phyloP scores from a whole-genome alignment of 805 yeast genomes.

The Wickerhamiella domercqiae region DNA sequence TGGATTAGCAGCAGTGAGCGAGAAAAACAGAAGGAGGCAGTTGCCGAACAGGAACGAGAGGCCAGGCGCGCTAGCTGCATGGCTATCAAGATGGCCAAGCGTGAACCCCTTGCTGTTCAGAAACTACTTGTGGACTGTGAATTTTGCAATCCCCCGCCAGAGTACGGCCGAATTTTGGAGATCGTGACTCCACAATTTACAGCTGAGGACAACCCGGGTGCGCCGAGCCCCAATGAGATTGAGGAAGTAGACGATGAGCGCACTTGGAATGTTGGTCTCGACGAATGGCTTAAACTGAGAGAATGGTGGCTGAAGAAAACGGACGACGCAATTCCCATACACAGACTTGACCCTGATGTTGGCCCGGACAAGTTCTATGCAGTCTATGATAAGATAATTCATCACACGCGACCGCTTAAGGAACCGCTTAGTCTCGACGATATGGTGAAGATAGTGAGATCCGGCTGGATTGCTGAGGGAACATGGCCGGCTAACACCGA shows the following conservation, averaged over 20 bases:
- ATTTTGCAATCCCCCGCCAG: slow-evolving; percentile 20
- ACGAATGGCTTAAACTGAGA: slow-evolving; percentile 57
- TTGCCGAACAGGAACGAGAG: slow-evolving; percentile 12
- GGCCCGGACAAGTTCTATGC: slow-evolving; percentile 23
- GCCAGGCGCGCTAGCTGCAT: slow-evolving; percentile 16
- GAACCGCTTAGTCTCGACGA: slow-evolving; percentile 61
- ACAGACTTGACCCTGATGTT: slow-evolving; percentile 17
- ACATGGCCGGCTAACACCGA: slow-evolving; percentile 36
- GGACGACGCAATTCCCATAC: slow-evolving; percentile 13
- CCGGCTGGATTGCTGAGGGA: slow-evolving; percentile 73
- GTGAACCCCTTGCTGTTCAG: slow-evolving; percentile 19
- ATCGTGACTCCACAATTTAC: slow-evolving; percentile 14
- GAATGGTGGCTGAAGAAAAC: slow-evolving; percentile 39
- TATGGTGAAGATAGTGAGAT: slow-evolving; percentile 52
- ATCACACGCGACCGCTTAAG: slow-evolving; percentile 51
- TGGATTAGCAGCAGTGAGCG: slow-evolving; percentile 2
- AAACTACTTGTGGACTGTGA: slow-evolving; percentile 20
- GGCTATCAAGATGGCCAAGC: slow-evolving; percentile 19
- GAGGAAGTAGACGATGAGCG: slow-evolving; percentile 20
- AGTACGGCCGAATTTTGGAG: slow-evolving; percentile 12
- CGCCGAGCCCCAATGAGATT: slow-evolving; percentile 9
- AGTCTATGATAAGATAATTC: slow-evolving; percentile 55
- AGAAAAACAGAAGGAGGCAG: slow-evolving; percentile 5
- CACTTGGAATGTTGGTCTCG: slow-evolving; percentile 38
- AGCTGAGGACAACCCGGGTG: slow-evolving; percentile 6